Conservation (phyloP, 2,329 filamentous ascomycete species). For the Trichothecium roseum region DNA sequence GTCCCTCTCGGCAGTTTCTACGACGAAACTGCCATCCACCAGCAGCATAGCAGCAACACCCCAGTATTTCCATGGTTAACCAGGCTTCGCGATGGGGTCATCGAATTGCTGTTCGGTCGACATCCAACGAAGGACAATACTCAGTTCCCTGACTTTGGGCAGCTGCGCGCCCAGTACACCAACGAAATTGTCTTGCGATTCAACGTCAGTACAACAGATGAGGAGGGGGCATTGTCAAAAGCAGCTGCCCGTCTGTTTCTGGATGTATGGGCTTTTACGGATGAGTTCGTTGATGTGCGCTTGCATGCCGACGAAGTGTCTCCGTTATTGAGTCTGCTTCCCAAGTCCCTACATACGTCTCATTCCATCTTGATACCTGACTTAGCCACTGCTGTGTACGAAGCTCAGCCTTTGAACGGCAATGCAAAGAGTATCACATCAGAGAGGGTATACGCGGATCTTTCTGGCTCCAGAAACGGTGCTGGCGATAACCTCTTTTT, state of each 20-base stretch:
- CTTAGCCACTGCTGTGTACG: constrained; percentile 64
- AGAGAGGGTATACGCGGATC: constrained; percentile 3
- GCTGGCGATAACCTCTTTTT: constrained; percentile 73
- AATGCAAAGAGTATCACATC: background rate
- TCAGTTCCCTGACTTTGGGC: constrained; percentile 15
- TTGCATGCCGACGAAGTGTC: constrained; percentile 66
- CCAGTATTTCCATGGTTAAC: constrained; percentile 35
- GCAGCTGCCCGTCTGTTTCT: constrained; percentile 68
- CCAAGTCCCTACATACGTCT: constrained; percentile 57
- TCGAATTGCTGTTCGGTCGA: constrained; percentile 39
- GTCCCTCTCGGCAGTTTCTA: constrained; percentile 12
- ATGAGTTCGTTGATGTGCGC: constrained; percentile 76
- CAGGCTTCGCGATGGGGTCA: constrained; percentile 37
- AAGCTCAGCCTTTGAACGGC: constrained; percentile 23
- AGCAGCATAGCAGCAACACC: constrained; percentile 8
- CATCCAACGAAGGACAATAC: constrained; percentile 21
- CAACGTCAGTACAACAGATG: constrained; percentile 58
- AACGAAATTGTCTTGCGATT: constrained; percentile 86
- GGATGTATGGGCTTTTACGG: constrained; percentile 81
- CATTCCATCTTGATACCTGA: constrained; percentile 73
- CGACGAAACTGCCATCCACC: constrained; percentile 7
- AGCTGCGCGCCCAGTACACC: constrained; percentile 46
- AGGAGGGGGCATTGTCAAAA: constrained; percentile 61
- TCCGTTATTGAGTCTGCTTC: constrained; percentile 70
- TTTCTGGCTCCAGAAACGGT: constrained; percentile 8